Base-by-base conservation (phyloP, 2,329 filamentous ascomycete species). In the Penicillium oxalicum region DNA sequence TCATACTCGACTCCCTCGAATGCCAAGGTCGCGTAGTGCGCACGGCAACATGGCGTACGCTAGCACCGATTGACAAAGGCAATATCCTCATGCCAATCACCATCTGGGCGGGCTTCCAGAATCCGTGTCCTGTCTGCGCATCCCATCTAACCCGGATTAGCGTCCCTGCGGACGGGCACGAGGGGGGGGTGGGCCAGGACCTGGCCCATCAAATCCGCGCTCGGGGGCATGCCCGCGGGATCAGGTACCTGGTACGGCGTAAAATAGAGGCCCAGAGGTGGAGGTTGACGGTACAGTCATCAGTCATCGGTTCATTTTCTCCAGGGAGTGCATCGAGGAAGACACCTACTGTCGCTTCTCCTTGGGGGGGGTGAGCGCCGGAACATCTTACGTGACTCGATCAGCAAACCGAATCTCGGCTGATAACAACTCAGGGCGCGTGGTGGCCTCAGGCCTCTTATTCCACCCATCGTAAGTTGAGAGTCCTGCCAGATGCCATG, bases 331-430 rank as follows among this genome's bases (percentile, higher is more conserved):
- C 49, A 54, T 52, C 49, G 36, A 49, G 48, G 54, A 47, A 32
- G 9, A 39, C 39, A 51, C 52, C 52, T 18, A 18, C 18, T 1
- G 18, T 18, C 18, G 18, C 18, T 18, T 18, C 18, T 18, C 18
- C 18, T 18, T 18, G 18, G 18, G 18, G 18, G 18, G 18, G n/a
- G n/a, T n/a, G n/a, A n/a, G n/a, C n/a, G n/a, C n/a, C 36, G 49
- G 49, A 40, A 54, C 33, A 49, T 44, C 52, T 59, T 57, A 59
- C 55, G 56, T 52, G 55, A 56, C 50, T 37, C 37, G 39, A 58
- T 55, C 52, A 52, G 47, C 46, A 44, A 51, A 52, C 49, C 35
- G 18, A 18, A 18, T 24, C 25, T 37, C 44, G 29, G 9, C 47
- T 52, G 44, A 52, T 47, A 48, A 36, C 18, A 18, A 18, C 18